Evolutionary conservation across 495 filamentous ascomycete species (phyloP).

Genomic region (Neurospora sp.): DNA sequence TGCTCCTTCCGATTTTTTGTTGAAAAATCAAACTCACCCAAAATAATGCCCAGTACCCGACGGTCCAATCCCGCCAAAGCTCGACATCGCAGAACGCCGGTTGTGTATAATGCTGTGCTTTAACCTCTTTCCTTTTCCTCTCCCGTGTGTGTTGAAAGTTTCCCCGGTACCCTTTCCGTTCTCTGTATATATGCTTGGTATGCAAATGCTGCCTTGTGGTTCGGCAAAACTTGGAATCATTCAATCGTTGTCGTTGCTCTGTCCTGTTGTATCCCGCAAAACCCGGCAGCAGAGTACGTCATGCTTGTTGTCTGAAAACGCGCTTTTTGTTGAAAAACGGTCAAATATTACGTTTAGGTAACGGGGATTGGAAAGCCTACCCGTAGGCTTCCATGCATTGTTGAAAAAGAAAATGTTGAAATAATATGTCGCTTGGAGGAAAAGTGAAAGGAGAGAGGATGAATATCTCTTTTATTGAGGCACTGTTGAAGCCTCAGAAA

Average conservation of each 20-base stretch:
- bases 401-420: not conserved
- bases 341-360: not conserved
- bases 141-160: not conserved
- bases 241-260: not conserved
- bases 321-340: not conserved
- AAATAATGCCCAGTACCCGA: not conserved
- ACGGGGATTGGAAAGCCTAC: not conserved
- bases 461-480: conserved; percentile 13
- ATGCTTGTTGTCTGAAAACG: not conserved
- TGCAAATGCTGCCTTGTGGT: not conserved
- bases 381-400: not conserved
- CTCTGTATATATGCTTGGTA: not conserved
- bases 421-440: not conserved
- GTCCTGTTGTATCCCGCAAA: not conserved
- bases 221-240: not conserved
- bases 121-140: not conserved
- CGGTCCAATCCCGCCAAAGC: not conserved
- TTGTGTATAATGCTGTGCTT: not conserved
- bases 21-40: not conserved
- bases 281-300: not conserved
- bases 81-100: not conserved
- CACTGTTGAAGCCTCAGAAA: conserved; percentile 15
- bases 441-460: not conserved
- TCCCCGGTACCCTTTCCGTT: not conserved
- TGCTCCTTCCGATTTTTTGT: not conserved